Evolutionary conservation across 2,329 filamentous ascomycete genomes (phyloP).

Genomic region (Calcarisporium arbuscula): DNA sequence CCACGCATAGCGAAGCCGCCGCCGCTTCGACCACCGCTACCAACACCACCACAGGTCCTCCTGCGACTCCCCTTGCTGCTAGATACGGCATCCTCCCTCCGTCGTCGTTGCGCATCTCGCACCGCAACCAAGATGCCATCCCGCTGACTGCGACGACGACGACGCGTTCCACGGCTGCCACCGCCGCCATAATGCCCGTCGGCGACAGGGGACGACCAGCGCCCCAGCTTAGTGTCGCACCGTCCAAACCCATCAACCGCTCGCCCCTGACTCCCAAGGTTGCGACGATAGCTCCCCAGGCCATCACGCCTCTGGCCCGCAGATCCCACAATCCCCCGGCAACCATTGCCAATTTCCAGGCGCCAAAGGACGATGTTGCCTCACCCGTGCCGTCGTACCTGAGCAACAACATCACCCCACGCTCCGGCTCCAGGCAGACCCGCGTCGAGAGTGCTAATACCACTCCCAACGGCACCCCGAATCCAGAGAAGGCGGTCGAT

Average conservation of each 20-base stretch:
- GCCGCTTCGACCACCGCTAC: no score
- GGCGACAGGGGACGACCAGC: conserved; percentile 57
- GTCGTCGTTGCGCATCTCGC: conserved; percentile 11
- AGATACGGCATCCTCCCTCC: conserved; percentile 11
- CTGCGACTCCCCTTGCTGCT: no score
- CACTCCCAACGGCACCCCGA: conserved; percentile 60
- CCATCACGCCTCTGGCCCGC: conserved; percentile 36
- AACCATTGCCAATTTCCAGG: conserved; percentile 13
- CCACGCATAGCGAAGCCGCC: no score
- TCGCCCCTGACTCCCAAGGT: conserved; percentile 51
- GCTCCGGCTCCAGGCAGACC: conserved; percentile 66
- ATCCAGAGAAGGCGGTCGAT: conserved; percentile 33
- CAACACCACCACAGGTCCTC: no score
- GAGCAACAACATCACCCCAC: conserved; percentile 67
- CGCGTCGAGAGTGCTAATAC: conserved; percentile 62
- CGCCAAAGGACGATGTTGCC: conserved; percentile 40
- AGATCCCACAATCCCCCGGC: conserved; percentile 19
- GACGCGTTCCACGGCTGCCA: conserved; percentile 15
- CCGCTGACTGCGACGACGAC: conserved; percentile 9
- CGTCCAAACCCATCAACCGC: conserved; percentile 45
- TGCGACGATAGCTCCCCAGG: conserved; percentile 31
- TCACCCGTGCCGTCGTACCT: conserved; percentile 51
- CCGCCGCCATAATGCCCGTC: conserved; percentile 34
- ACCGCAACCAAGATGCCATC: conserved; percentile 22
- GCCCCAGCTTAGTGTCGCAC: conserved; percentile 60